Base-by-base conservation (phyloP, 2,329 filamentous ascomycete genomes). In the Ambrosiella cleistominuta region DNA sequence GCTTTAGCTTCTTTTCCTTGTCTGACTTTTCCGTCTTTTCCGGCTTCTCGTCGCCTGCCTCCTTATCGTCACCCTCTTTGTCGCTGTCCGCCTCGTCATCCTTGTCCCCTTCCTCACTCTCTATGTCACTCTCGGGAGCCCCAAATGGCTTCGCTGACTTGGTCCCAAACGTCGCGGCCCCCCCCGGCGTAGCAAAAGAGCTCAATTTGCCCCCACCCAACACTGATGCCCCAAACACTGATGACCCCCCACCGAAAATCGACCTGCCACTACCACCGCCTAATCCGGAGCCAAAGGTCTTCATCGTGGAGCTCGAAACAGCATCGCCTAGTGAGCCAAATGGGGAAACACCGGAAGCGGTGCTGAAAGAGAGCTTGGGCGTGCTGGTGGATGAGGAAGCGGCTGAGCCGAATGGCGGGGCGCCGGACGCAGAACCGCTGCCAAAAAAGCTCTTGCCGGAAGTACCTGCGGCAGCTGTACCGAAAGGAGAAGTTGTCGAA, bases 111-210 rank as follows among this genome's bases (percentile, higher is more conserved):
- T 68, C 69, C 2, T 66, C 68, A 2, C 76, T 77, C 45, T 81
- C 80, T 2, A 72, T 75, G 54, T 83, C 81, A 60, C 80, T 84
- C 44, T 82, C 82, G 1, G 86, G 80, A 11, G 87, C 85, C 38
- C 88, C 88, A 66, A 95, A 93, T 0, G 87, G 78, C 68, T 80
- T 87, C 2, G 77, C 75, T 12, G 80, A 75, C 67, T 86, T 86
- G 65, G 56, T 54, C 12, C 44, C 52, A 42, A 55, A 44, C 9
- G 74, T 76, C 44, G 77, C 69, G 11, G 70, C 71, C 40, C 71
- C 70, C 52, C 76, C 78, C 37, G 81, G 75, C 54, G 81, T 80
- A 57, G 82, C 86, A 69, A 91, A 91, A 5, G 61, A 62, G 12
- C 60, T 57, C 7, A 63, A 59, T 47, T 68, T 69, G 15, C 57